phyloP scores from a whole-genome alignment of 2,329 filamentous ascomycete species.

The Sporothrix protearum region DNA sequence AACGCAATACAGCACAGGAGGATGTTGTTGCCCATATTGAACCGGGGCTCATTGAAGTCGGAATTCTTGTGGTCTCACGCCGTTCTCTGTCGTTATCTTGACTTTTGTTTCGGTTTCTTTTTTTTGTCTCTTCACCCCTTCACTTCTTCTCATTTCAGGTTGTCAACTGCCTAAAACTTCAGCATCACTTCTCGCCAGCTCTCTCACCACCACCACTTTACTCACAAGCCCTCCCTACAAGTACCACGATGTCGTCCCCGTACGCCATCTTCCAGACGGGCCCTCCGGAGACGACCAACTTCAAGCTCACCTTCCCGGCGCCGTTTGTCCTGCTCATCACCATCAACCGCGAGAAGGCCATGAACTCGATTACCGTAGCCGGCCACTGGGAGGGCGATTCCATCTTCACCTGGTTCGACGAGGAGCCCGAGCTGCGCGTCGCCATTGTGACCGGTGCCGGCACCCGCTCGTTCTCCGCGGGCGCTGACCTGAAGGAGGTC shows the following conservation, averaged over 20 bases:
- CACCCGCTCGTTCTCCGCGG: constrained; percentile 49
- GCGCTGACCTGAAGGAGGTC: constrained; percentile 53
- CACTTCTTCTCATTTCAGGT: neutral
- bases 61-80: neutral
- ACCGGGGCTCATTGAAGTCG: neutral
- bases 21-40: neutral
- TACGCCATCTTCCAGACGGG: constrained; percentile 12
- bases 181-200: neutral
- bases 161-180: too few species aligned
- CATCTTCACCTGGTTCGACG: constrained; percentile 53
- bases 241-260: constrained; percentile 1
- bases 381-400: constrained; percentile 48
- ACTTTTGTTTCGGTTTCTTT: neutral
- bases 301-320: constrained; percentile 39
- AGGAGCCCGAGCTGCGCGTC: constrained; percentile 46
- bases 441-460: constrained; percentile 51
- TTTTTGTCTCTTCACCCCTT: neutral
- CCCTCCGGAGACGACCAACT: neutral
- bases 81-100: neutral
- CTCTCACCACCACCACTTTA: neutral
- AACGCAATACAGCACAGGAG: neutral
- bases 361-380: constrained; percentile 45
- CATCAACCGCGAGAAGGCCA: constrained; percentile 47
- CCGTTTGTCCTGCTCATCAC: constrained; percentile 50
- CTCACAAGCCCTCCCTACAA: too few species aligned